Evolutionary conservation across 257 asterid genomes (phyloP), one percentile per base, ranked within the genome.

Genomic region (Przewalskia tangutica): DNA sequence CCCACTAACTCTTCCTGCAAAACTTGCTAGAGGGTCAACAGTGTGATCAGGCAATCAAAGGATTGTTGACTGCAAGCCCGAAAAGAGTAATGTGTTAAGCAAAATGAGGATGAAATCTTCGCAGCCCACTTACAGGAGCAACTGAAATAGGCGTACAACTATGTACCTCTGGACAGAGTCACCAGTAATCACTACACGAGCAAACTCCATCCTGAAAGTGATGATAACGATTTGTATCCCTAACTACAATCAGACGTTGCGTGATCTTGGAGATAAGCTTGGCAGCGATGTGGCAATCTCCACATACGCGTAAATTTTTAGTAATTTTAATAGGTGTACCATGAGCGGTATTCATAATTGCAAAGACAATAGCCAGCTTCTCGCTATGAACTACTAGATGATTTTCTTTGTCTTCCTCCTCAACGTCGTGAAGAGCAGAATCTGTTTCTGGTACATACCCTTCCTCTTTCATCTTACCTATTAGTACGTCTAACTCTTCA

Each of bases 131-230:
- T 32, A 67, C 65, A 58, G 38, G 53, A 83, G 36, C 12, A 79
- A 44, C 53, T 67, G 16, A 2, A 32, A 38, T 5, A 42, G 13
- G 4, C 32, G 1, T 76, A 59, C 50, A 60, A 59, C 17, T 2
- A 64, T 23, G 32, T 14, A 38, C 1, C 14, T 50, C 38, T 7
- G 9, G 70, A 79, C 12, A 68, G 64, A 54, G 67, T 95, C 93
- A 93, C 99, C 99, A 95, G 87, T 92, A 92, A 86, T 95, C 97
- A 70, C 94, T 91, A 83, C 97, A 93, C 5, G 98, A 93, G 86
- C 98, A 95, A 82, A 85, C 80, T 80, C 99, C 98, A 32, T 87
- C 86, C 56, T 88, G 89, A 82, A 94, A 93, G 86, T 90, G 98
- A 86, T 94, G 98, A 85, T 87, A 94, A 20, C 97, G 93, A 81